These are phyloP conservation scores for Lachnum nothofagi DNA, from an alignment of 2,329 filamentous ascomycete species.

Conservation along the genomic window DNA sequence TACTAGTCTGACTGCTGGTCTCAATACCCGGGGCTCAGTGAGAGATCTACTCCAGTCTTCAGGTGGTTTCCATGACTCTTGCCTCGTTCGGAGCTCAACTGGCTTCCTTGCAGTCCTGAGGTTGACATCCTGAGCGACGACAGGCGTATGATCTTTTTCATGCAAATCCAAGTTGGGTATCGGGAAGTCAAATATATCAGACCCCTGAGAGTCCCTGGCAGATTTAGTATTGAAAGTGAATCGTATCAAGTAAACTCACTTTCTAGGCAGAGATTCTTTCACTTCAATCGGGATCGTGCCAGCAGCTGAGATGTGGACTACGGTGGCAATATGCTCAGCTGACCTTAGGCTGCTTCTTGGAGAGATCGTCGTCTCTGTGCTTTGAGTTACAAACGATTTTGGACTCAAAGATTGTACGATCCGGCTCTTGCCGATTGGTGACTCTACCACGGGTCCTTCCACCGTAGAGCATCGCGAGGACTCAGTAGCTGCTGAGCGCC, in stretches of 20 bases:
- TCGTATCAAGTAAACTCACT: conserved; percentile 5
- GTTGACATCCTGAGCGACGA: not conserved
- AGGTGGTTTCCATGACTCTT: conserved; percentile 23
- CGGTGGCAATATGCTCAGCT: conserved; percentile 33
- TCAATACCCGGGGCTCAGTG: not conserved
- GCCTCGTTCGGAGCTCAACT: not conserved
- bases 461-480: conserved; percentile 32
- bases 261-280: conserved; percentile 13
- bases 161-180: conserved; percentile 12
- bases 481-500: conserved; percentile 32
- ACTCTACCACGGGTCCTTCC: conserved; percentile 19
- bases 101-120: not conserved
- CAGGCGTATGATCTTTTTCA: not conserved
- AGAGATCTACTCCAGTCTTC: conserved; percentile 20
- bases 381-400: conserved; percentile 40
- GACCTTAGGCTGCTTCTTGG: conserved; percentile 31
- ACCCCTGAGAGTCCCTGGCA: conserved; percentile 10
- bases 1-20: not conserved
- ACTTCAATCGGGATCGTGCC: conserved; percentile 19
- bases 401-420: conserved; percentile 38
- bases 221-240: not conserved
- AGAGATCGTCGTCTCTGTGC: conserved; percentile 37
- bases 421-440: conserved; percentile 21
- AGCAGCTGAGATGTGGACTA: conserved; percentile 35
- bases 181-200: conserved; percentile 23